Conservation (phyloP, 2,329 filamentous ascomycete genomes). For the Diaporthe batatas region DNA sequence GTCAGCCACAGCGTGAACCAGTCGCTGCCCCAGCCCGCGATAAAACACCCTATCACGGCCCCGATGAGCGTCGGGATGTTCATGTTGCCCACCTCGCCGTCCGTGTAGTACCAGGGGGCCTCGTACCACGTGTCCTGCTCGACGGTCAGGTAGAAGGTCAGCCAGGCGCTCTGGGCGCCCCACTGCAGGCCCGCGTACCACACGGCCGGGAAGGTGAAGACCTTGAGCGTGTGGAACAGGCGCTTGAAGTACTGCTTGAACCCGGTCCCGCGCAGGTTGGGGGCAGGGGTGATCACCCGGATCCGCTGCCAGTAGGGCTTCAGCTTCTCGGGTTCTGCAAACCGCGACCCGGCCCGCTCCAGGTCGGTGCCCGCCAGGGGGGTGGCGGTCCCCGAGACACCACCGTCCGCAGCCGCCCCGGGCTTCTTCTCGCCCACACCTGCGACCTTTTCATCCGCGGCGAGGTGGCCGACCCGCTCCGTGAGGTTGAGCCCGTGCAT, state of each 20-base stretch:
- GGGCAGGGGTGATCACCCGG: constrained; percentile 66
- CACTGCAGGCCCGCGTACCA: constrained; percentile 55
- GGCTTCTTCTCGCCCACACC: constrained; percentile 43
- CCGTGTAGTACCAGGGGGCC: constrained; percentile 49
- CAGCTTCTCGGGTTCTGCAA: constrained; percentile 47
- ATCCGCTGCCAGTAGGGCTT: constrained; percentile 69
- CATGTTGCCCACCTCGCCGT: constrained; percentile 49
- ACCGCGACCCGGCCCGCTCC: constrained; percentile 38
- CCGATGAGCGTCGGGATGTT: constrained; percentile 50
- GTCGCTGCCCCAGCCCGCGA: constrained; percentile 51
- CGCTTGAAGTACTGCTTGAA: constrained; percentile 66
- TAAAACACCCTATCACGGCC: constrained; percentile 44
- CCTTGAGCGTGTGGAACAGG: constrained; percentile 63
- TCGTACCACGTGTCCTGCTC: constrained; percentile 62
- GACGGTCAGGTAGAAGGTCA: constrained; percentile 66
- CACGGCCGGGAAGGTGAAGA: constrained; percentile 57
- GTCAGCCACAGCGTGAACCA: constrained; percentile 49
- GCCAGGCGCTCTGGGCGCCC: constrained; percentile 67
- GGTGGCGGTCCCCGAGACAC: constrained; percentile 5
- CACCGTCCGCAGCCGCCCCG: not conserved
- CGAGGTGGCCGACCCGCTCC: constrained; percentile 43
- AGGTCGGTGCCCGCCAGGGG: constrained; percentile 39
- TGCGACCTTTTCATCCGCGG: constrained; percentile 13
- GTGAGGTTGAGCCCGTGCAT: constrained; percentile 44
- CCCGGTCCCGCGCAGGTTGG: constrained; percentile 65